Evolutionary conservation across 2,329 filamentous ascomycete species (phyloP), one percentile per base, ranked within the genome.

Genomic region (Colletotrichum chlorophyti): DNA sequence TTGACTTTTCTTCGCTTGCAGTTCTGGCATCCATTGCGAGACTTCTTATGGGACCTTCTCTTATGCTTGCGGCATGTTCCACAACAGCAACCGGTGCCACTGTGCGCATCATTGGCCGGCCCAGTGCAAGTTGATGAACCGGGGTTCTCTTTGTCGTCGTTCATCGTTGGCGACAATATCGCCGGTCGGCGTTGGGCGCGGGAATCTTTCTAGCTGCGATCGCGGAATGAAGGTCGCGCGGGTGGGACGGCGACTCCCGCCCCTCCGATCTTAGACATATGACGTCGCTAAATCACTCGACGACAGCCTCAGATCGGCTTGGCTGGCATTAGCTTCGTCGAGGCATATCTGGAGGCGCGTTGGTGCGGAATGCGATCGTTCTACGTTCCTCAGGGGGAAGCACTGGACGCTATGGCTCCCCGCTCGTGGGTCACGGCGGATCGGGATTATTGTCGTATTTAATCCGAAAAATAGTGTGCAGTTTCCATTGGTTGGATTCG

Each of bases 1-100:
- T 65, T 63, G 45, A 63, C 51, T 38, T 65, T 64, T 12, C 62
- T 52, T 31, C 53, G 43, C 42, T 62, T 63, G 38, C 63, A 65
- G 6, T 63, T 64, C 23, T 51, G 53, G 52, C 63, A 65, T 4
- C 63, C 63, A 29, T 58, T 53, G 15, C 62, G 57, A 35, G 63
- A 64, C 32, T 64, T 65, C 35, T 54, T 58, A 26, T 58, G 49
- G 3, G 49, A 48, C 37, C 49, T 58, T 31, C 49, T 58, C 54
- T 42, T 58, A 8, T 54, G 53, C 41, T 58, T 53, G 2, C 54
- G 54, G 19, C 49, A 58, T 7, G 42, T 27, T 6, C 42, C 54
- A 15, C 54, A 54, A n/a, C 42, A 58, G 29, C 54, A 54, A 8
- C 42, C 42, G 17, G 29, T n/a, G n/a, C n/a, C 17, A 5, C 32